Evolutionary conservation across 208 protist species (phyloP).

Genomic region (Leishmania gerbilli): DNA sequence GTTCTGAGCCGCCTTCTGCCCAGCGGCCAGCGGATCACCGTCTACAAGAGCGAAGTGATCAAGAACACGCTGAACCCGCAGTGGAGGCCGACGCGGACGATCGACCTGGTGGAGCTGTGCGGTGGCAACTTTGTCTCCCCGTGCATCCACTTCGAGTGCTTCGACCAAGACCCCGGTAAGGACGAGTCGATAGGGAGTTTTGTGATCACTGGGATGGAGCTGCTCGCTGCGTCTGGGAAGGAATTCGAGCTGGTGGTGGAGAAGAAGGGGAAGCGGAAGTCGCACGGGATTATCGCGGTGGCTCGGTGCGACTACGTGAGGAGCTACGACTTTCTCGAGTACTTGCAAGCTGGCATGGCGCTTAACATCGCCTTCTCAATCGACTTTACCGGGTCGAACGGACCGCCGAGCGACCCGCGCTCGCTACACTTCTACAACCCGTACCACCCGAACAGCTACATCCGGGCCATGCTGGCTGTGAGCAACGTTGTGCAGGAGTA

Average conservation of each 20-base stretch:
- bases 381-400: conserved; percentile 80
- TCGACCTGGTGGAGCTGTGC: conserved; percentile 37
- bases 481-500: conserved; percentile 51
- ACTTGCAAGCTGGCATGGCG: conserved; percentile 47
- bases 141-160: background rate
- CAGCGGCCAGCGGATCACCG: conserved; percentile 9
- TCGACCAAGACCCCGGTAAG: background rate
- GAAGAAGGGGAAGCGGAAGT: conserved; percentile 36
- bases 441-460: conserved; percentile 39
- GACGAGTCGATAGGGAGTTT: background rate
- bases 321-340: conserved; percentile 57
- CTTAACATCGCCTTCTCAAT: conserved; percentile 73
- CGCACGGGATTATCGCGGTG: conserved; percentile 36
- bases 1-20: conserved; percentile 25
- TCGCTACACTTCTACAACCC: conserved; percentile 66
- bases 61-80: conserved; percentile 40
- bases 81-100: conserved; percentile 31
- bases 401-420: conserved; percentile 37
- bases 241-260: conserved; percentile 27
- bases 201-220: conserved; percentile 26
- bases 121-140: background rate
- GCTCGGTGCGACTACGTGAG: conserved; percentile 16
- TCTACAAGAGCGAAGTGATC: conserved; percentile 38
- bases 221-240: conserved; percentile 6
- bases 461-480: conserved; percentile 50